A percentile compares a stretch with the other conserved stretches of the same genome.
Conservation (phyloP, 2,329 filamentous ascomycete species). For the Raffaelea arxii region DNA sequence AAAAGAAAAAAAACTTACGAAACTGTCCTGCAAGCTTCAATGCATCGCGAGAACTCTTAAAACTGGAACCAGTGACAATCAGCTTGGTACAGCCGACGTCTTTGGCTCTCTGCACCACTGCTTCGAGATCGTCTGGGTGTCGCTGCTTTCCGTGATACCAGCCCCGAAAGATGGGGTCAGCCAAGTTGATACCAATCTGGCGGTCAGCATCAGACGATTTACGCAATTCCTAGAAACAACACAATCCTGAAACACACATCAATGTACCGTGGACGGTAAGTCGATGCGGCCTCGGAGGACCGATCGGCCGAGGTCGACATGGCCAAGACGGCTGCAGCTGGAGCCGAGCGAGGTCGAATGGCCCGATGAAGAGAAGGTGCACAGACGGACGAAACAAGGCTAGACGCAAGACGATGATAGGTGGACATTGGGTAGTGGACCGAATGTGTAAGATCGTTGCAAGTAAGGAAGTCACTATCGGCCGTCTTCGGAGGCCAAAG, state of each 20-base stretch:
- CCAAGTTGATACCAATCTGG: slow-evolving; percentile 88
- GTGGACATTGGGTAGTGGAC: no score
- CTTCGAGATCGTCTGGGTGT: slow-evolving; percentile 64
- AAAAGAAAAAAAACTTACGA: slow-evolving; percentile 41
- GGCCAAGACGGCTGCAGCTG: slow-evolving; percentile 6
- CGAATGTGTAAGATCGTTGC: no score
- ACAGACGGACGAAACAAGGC: no score
- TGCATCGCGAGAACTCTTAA: slow-evolving; percentile 67
- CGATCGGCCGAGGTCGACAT: slow-evolving; percentile 13
- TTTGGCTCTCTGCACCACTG: slow-evolving; percentile 68
- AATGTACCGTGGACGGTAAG: slow-evolving; percentile 45
- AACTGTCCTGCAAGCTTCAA: slow-evolving; percentile 64
- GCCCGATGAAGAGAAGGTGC: no score
- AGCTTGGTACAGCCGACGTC: slow-evolving; percentile 78
- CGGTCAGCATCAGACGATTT: slow-evolving; percentile 1
- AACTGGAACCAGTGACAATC: slow-evolving; percentile 86
- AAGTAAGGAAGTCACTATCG: no score
- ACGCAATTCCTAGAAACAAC: background rate
- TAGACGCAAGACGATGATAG: no score
- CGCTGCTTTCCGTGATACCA: slow-evolving; percentile 69
- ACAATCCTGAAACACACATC: slow-evolving; percentile 37
- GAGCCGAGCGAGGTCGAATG: background rate
- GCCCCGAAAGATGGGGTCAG: slow-evolving; percentile 83
- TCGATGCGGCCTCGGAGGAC: slow-evolving; percentile 5
- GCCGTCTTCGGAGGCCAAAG: slow-evolving; percentile 6